phyloP scores from a whole-genome alignment of 441 rosid species.

The Arabidopsis lyrata region DNA sequence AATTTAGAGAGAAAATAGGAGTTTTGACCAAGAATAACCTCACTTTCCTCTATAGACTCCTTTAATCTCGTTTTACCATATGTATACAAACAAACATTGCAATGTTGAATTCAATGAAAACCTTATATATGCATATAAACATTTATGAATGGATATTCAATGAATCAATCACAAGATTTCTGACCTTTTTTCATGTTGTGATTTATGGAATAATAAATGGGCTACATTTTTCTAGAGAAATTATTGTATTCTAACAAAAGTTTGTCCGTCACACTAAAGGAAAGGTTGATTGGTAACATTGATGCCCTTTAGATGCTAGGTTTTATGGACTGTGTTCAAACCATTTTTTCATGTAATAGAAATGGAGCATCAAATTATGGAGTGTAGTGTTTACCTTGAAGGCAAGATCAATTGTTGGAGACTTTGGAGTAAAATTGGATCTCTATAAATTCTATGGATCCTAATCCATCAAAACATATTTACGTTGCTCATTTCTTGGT shows the following conservation, averaged over 20 bases:
- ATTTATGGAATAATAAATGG: slow-evolving; percentile 17
- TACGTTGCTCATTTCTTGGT: no score
- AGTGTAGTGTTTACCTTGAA: slow-evolving; percentile 27
- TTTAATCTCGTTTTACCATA: slow-evolving; percentile 40
- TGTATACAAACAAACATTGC: slow-evolving; percentile 21
- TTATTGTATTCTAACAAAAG: background rate
- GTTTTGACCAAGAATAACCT: slow-evolving; percentile 45
- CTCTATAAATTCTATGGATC: no score
- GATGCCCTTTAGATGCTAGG: background rate
- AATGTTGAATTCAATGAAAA: slow-evolving; percentile 8
- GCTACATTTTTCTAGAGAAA: slow-evolving; percentile 2
- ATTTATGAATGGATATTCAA: background rate
- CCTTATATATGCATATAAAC: slow-evolving; percentile 3
- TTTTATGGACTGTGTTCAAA: background rate
- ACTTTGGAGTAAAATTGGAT: background rate
- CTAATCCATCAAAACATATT: no score
- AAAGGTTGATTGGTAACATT: slow-evolving; percentile 4
- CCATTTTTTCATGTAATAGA: background rate
- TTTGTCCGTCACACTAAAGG: background rate
- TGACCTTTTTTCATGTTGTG: background rate
- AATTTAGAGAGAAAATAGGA: slow-evolving; percentile 39
- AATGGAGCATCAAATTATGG: background rate
- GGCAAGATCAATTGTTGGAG: background rate
- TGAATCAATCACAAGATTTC: slow-evolving; percentile 7
- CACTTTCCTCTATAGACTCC: slow-evolving; percentile 30